Conservation (phyloP, 768 basidiomycete genomes). For the Psilocybe azurescens region DNA sequence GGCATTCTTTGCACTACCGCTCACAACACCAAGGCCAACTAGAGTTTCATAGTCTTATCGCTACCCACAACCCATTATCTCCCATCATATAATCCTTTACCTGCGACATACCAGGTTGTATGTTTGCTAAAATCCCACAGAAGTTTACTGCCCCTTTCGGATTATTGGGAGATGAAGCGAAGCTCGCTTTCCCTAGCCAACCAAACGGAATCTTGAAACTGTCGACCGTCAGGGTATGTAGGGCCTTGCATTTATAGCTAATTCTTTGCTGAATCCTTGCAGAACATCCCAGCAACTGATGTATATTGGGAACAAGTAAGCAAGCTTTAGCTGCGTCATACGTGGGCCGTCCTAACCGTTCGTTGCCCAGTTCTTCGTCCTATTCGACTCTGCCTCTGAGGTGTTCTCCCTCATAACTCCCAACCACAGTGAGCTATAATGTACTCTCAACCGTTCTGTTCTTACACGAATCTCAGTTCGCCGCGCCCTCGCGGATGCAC, state of each 20-base stretch:
- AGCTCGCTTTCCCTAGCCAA: conserved; percentile 87
- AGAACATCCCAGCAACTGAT: conserved; percentile 81
- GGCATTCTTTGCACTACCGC: background rate
- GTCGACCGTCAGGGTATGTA: conserved; percentile 71
- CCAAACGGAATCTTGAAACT: conserved; percentile 82
- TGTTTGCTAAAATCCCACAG: conserved; percentile 78
- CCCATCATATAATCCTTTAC: background rate
- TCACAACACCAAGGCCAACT: background rate
- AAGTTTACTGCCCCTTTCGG: conserved; percentile 77
- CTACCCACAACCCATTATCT: background rate
- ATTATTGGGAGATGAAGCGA: conserved; percentile 85
- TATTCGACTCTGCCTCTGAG: conserved; percentile 91
- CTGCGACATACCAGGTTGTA: conserved; percentile 2
- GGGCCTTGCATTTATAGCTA: background rate
- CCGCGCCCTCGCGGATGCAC: conserved; percentile 79
- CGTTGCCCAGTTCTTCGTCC: conserved; percentile 67
- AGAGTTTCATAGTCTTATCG: background rate
- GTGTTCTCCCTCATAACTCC: conserved; percentile 89
- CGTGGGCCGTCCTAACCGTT: background rate
- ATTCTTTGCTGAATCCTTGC: conserved; percentile 9
- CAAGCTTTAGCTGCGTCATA: background rate
- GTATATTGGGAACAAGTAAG: conserved; percentile 91
- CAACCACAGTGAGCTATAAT: conserved; percentile 70
- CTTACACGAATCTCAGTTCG: conserved; percentile 59
- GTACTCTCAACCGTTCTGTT: conserved; percentile 8